Evolutionary conservation across 345 rosid species (phyloP).

Genomic region (Cardiospermum halicacabum): DNA sequence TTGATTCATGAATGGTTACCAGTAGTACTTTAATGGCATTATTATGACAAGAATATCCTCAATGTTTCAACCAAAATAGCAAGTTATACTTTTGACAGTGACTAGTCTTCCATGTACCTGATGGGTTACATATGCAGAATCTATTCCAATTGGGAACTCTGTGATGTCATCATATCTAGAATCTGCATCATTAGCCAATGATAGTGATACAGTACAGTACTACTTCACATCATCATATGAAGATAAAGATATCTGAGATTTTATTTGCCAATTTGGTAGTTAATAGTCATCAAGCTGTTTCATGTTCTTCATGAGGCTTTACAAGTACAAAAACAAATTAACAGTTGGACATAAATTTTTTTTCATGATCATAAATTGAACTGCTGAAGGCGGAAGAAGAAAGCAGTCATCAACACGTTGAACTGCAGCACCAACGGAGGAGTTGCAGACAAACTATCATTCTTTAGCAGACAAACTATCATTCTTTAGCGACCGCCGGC

Average conservation of each 20-base stretch:
- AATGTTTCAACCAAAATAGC: not conserved
- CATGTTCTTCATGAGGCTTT: not conserved
- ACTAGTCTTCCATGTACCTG: not conserved
- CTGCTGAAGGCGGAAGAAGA: slow-evolving; percentile 4
- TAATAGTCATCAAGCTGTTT: not conserved
- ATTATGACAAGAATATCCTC: not conserved
- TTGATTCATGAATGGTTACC: not conserved
- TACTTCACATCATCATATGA: not conserved
- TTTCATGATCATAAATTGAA: slow-evolving; percentile 1
- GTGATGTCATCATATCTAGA: not conserved
- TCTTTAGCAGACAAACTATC: slow-evolving; percentile 25
- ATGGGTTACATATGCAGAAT: not conserved
- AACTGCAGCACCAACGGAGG: not conserved
- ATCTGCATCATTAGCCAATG: not conserved
- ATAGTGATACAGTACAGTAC: not conserved
- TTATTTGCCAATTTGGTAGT: slow-evolving; percentile 8
- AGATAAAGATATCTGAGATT: not conserved
- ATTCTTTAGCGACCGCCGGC: slow-evolving; percentile 43
- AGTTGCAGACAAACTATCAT: slow-evolving; percentile 1
- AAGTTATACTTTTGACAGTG: not conserved
- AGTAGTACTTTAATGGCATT: not conserved
- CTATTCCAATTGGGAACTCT: not conserved
- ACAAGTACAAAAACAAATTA: slow-evolving; percentile 12
- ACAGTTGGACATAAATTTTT: slow-evolving; percentile 9
- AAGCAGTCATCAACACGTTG: slow-evolving; percentile 10